Base-by-base conservation (phyloP, 257 asterid genomes). In the Verbena officinalis region DNA sequence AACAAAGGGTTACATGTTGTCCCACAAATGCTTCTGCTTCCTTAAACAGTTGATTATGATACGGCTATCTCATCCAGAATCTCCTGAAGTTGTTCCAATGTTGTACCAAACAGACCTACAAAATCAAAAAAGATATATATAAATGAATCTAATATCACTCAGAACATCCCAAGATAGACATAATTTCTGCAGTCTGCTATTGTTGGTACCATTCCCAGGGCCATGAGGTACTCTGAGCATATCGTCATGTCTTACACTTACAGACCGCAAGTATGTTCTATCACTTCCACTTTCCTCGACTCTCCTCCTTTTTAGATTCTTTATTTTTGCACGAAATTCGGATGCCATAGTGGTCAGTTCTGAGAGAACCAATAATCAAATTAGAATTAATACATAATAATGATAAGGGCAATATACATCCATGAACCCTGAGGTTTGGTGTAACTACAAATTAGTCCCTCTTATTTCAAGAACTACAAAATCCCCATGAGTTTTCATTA, bases 31-130 rank as follows among this genome's bases (percentile, higher is more conserved):
- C 22, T 54, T 27, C 33, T 7, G 3, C 13, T 9, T 13, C 19
- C 46, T 31, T 36, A 50, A 64, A 38, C 40, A 27, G 10, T 53
- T 57, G 15, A 68, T 34, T 59, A 43, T 38, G 55, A n/a, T 23
- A 20, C 39, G 50, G 24, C 55, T 38, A 77, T 53, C 68, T 59
- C 78, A 59, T 79, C 83, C 79, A 79, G 68, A 64, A 78, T 68
- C 77, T 67, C 81, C 83, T 76, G 70, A 55, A 83, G 79, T 50
- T 79, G 80, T 58, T 83, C 85, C 54, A 78, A 65, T 36, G 69
- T 55, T 11, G 75, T 67, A 67, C 78, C 74, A 30, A 65, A 72
- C 62, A 83, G 51, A 23, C 85, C 92, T 84, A 62, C 75, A 66
- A 73, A 59, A 65, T 60, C 30, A 38, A 73, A 54, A 64, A 71